Evolutionary conservation across 1,284 basidiomycete species (phyloP), one percentile per base, ranked within the genome.

Genomic region (Puccinia hordei): DNA sequence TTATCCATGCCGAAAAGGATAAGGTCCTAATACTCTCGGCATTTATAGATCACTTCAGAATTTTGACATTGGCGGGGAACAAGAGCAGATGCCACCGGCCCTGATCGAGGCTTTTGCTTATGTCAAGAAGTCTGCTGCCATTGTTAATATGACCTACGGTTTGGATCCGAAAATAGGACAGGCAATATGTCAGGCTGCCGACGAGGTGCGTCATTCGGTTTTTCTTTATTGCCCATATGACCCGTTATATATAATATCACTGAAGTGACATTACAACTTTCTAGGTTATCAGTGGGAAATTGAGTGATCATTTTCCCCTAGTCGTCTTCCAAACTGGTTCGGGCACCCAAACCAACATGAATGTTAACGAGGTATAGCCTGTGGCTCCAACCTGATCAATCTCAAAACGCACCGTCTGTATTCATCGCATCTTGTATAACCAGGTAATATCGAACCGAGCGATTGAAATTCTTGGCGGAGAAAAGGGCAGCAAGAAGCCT

Each of bases 261-360:
- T 55, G 53, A 24, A 55, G n/a, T 35, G 24, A 63, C n/a, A 9
- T 41, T 35, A 4, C 13, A 13, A 24, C 15, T 55, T 55, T 35
- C 10, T 38, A 94, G 91, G 96, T 99, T 84, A 98, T 99, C 86
- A 92, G 92, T 74, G 96, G 96, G 81, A 94, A 95, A 87, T 90
- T 99, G 82, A 89, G 91, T 55, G 94, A 94, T 83, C 93, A 99
- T 87, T 99, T 99, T 88, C 97, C 97, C 35, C 88, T 99, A 53
- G 97, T 99, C 80, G 96, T 99, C 71, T 99, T 98, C 90, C 97
- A 99, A 88, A 99, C 97, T 68, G 97, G 97, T 81, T 97, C 94
- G 81, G 97, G 97, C 73, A 99, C 97, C 2, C 97, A 99, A 87
- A 96, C 93, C 86, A 99, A 99, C 89, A 99, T 99, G 97, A 99